phyloP scores from a whole-genome alignment of 78 protist species.

The Isochrysis galbana region DNA sequence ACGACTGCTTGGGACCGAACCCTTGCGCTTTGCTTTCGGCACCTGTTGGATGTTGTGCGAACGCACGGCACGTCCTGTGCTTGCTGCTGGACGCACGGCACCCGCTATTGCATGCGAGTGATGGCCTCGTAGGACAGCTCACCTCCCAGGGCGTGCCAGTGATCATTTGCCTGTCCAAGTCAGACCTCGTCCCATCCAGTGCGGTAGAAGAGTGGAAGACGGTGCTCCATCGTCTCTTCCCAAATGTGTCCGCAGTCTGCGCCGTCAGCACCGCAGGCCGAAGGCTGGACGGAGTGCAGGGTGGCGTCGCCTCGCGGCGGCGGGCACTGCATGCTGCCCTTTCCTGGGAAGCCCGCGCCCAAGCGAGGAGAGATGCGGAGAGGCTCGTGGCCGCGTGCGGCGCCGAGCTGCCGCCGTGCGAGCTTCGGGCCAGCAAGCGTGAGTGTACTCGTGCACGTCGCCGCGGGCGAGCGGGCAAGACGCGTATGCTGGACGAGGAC shows the following conservation, averaged over 20 bases:
- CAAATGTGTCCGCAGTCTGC: not conserved
- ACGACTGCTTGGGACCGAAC: too few relatives aligned
- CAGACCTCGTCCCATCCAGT: not conserved
- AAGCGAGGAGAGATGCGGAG: too few relatives aligned
- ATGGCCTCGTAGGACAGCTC: not conserved
- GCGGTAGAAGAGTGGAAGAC: not conserved
- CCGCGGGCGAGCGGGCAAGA: too few relatives aligned
- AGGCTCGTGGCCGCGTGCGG: not conserved
- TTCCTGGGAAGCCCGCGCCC: too few relatives aligned
- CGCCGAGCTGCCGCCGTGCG: too few relatives aligned
- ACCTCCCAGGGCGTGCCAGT: not conserved
- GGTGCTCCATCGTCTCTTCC: not conserved
- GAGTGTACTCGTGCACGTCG: too few relatives aligned
- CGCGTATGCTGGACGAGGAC: too few relatives aligned
- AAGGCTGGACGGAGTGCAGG: not conserved
- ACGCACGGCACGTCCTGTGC: not conserved
- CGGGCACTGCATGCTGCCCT: not conserved
- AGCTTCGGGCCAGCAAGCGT: too few relatives aligned
- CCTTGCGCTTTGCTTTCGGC: too few relatives aligned
- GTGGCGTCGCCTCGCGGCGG: not conserved
- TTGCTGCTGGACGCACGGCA: not conserved
- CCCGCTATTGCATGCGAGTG: not conserved
- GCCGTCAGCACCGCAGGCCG: not conserved
- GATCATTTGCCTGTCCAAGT: not conserved
- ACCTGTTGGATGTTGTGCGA: too few relatives aligned